Evolutionary conservation across 768 basidiomycete species (phyloP), one percentile per base, ranked within the genome.

Genomic region (Tricholoma matsutake): DNA sequence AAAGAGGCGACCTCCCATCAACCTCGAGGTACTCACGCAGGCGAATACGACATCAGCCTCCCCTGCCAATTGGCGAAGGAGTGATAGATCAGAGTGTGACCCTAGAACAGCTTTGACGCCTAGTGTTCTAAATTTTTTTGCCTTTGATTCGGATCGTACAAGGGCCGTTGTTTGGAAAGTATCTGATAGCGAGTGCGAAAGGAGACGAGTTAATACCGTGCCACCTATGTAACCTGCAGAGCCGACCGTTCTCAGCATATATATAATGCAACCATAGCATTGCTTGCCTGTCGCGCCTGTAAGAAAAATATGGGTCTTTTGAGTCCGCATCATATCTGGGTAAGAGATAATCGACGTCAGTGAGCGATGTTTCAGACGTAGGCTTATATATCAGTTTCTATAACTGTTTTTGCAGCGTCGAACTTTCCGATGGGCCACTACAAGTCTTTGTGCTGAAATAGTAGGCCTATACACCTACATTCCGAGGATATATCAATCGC

Each of bases 221-320:
- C 84, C 86, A 0, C 84, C 83, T 49, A 85, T 82, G 68, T 86
- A 87, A 6, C 84, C 84, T 82, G 32, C 13, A 25, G 28, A 54
- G 51, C 22, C 47, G 8, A 28, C 53, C 28, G 18, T 55, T 52
- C 4, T 56, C 31, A 62, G 54, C 31, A 8, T 32, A 45, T 32
- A 34, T 18, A 4, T 32, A 11, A 57, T 35, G 22, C 29, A 3
- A 47, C 16, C n/a, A 10, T 20, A 10, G 16, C 16, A 18, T 9
- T 57, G 57, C 71, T 57, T 47, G 78, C 81, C 81, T 25, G 83
- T 83, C 7, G 79, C 78, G 18, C 83, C 81, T 5, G 78, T 78
- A 57, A 84, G 68, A 60, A 85, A 78, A 47, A 84, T 79, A 49
- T 75, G 65, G 13, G 59, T 67, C 59, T 49, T 63, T 51, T 59